Evolutionary conservation across 2,329 filamentous ascomycete species (phyloP).

Genomic region (Pestalotiopsis fici): DNA sequence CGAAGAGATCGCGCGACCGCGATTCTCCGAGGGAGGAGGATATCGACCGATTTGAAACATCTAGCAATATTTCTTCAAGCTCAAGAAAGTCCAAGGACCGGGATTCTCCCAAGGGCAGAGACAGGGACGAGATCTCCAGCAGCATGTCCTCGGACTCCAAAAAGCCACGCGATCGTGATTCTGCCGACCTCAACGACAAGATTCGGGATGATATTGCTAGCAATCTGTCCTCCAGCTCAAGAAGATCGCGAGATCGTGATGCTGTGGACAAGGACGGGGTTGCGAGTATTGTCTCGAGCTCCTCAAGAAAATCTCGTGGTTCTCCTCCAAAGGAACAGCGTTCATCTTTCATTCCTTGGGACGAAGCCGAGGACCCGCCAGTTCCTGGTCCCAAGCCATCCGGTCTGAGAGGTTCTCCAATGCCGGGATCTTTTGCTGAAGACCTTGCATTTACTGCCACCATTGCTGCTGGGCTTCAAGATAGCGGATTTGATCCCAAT

Average conservation of each 20-base stretch:
- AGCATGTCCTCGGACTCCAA: not conserved
- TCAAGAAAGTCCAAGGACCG: not conserved
- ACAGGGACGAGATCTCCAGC: conserved; percentile 12
- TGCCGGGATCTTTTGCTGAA: conserved; percentile 67
- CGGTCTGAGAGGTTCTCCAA: conserved; percentile 47
- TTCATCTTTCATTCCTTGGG: conserved; percentile 31
- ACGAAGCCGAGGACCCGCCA: conserved; percentile 48
- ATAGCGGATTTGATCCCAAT: conserved; percentile 71
- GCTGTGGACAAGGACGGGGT: conserved; percentile 4
- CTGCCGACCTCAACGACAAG: not conserved
- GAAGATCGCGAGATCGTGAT: conserved; percentile 11
- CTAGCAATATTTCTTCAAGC: conserved; percentile 5
- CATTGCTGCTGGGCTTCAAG: conserved; percentile 66
- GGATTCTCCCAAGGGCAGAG: not conserved
- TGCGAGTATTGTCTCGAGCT: conserved; percentile 4
- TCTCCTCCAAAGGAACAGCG: conserved; percentile 23
- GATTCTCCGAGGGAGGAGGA: not conserved
- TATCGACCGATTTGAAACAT: conserved; percentile 12
- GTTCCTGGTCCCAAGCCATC: conserved; percentile 59
- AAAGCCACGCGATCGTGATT: not conserved
- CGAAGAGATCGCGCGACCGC: not conserved
- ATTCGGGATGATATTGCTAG: conserved; percentile 12
- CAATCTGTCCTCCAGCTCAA: conserved; percentile 4
- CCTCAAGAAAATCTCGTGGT: conserved; percentile 5
- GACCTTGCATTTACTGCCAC: conserved; percentile 72